Evolutionary conservation across 208 protist genomes (phyloP).

Genomic region (Borovskyia barvae): DNA sequence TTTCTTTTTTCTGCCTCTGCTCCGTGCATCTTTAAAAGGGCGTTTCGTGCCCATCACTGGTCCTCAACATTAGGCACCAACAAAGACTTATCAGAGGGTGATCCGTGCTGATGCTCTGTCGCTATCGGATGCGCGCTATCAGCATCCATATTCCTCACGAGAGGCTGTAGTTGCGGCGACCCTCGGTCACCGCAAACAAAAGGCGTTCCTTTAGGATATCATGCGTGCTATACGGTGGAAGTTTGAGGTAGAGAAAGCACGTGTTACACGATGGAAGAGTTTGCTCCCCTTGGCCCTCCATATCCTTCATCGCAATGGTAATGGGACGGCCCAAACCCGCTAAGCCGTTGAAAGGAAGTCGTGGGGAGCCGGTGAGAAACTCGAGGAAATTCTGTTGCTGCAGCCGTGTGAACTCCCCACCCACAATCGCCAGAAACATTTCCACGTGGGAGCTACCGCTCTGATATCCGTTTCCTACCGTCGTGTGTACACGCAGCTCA

Average conservation of each 20-base stretch:
- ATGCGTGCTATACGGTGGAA: constrained; percentile 77
- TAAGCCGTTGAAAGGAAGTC: constrained; percentile 82
- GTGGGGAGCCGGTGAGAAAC: constrained; percentile 85
- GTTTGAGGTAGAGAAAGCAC: constrained; percentile 91
- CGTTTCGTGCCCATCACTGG: too few relatives aligned
- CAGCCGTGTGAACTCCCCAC: constrained; percentile 49
- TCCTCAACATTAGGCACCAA: too few relatives aligned
- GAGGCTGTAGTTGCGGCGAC: constrained; percentile 84
- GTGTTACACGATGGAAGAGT: constrained; percentile 91
- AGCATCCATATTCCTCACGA: too few relatives aligned
- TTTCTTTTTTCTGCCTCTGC: too few relatives aligned
- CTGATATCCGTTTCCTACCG: constrained; percentile 82
- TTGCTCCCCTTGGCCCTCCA: constrained; percentile 60
- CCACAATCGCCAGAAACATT: constrained; percentile 73
- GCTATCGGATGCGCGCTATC: too few relatives aligned
- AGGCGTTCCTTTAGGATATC: constrained; percentile 75
- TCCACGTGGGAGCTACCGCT: constrained; percentile 54
- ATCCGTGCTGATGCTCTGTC: too few relatives aligned
- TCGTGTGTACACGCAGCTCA: constrained; percentile 48
- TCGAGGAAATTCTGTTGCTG: constrained; percentile 85
- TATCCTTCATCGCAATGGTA: constrained; percentile 80
- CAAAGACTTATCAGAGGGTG: too few relatives aligned
- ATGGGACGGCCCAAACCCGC: constrained; percentile 69
- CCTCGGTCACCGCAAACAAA: constrained; percentile 76
- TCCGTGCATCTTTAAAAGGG: too few relatives aligned